These are phyloP conservation scores for Phytopythium vexans DNA, from an alignment of 352 stramenopile genomes.

Conservation along the genomic window DNA sequence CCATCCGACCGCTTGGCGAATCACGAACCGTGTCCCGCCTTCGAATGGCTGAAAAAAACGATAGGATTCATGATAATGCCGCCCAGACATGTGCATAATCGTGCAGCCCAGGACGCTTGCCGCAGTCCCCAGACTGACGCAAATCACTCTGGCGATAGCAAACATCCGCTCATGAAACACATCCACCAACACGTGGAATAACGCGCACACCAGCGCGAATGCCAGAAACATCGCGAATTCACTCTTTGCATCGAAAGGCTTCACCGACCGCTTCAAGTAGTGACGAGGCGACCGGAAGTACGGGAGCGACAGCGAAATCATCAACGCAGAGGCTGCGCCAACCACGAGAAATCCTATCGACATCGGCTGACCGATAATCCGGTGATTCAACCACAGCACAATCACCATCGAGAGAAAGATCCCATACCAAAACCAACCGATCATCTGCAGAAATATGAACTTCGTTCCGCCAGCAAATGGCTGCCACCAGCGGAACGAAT, in stretches of 20 bases:
- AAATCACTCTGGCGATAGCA: slow-evolving; percentile 8
- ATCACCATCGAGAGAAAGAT: slow-evolving; percentile 39
- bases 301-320: slow-evolving; percentile 30
- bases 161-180: slow-evolving; percentile 23
- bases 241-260: slow-evolving; percentile 6
- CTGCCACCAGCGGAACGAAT: slow-evolving; percentile 41
- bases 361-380: slow-evolving; percentile 17
- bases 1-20: slow-evolving; percentile 53
- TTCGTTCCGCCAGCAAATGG: slow-evolving; percentile 53
- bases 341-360: slow-evolving; percentile 31
- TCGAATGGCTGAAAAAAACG: slow-evolving; percentile 47
- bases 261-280: neutral
- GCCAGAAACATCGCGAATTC: slow-evolving; percentile 39
- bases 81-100: slow-evolving; percentile 28
- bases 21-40: slow-evolving; percentile 36
- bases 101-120: slow-evolving; percentile 27
- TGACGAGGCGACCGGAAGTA: slow-evolving; percentile 24
- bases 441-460: slow-evolving; percentile 55
- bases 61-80: slow-evolving; percentile 21
- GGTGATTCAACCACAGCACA: slow-evolving; percentile 38
- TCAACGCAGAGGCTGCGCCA: slow-evolving; percentile 17
- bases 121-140: slow-evolving; percentile 19
- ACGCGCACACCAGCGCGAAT: slow-evolving; percentile 31
- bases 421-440: slow-evolving; percentile 59
- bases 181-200: slow-evolving; percentile 37